These are phyloP conservation scores for Vigna reflexopilosa DNA, from an alignment of 306 rosid genomes.

Conservation along the genomic window DNA sequence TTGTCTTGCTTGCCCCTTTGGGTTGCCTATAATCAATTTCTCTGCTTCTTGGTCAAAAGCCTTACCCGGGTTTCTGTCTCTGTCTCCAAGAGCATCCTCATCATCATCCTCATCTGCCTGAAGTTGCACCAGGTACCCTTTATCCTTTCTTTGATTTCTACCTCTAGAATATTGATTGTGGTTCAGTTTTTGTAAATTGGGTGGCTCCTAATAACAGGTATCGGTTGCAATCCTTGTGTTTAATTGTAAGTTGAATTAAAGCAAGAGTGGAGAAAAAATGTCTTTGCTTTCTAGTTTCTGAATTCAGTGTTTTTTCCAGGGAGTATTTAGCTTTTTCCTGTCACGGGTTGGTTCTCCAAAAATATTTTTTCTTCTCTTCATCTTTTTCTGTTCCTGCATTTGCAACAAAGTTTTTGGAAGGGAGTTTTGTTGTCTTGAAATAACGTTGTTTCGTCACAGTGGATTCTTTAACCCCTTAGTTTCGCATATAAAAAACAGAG, in stretches of 20 bases:
- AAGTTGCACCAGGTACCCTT: slow-evolving; percentile 50
- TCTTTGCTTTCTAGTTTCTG: slow-evolving; percentile 13
- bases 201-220: neutral
- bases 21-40: slow-evolving; percentile 40
- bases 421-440: slow-evolving; percentile 11
- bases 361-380: neutral
- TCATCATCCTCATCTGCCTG: slow-evolving; percentile 41
- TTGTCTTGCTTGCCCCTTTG: slow-evolving; percentile 37
- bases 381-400: slow-evolving; percentile 1
- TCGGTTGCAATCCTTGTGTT: neutral
- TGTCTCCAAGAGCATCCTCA: slow-evolving; percentile 42
- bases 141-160: neutral
- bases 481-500: neutral
- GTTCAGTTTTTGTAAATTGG: neutral
- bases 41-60: slow-evolving; percentile 47
- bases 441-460: neutral
- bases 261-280: neutral
- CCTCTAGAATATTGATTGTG: neutral
- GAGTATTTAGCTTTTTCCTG: slow-evolving; percentile 22
- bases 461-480: neutral
- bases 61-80: slow-evolving; percentile 40
- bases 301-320: neutral
- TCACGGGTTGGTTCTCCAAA: neutral
- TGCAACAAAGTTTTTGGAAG: neutral
- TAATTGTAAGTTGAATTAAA: neutral